Evolutionary conservation across 352 stramenopile species (phyloP).

Genomic region (Phytophthora gonapodyides): DNA sequence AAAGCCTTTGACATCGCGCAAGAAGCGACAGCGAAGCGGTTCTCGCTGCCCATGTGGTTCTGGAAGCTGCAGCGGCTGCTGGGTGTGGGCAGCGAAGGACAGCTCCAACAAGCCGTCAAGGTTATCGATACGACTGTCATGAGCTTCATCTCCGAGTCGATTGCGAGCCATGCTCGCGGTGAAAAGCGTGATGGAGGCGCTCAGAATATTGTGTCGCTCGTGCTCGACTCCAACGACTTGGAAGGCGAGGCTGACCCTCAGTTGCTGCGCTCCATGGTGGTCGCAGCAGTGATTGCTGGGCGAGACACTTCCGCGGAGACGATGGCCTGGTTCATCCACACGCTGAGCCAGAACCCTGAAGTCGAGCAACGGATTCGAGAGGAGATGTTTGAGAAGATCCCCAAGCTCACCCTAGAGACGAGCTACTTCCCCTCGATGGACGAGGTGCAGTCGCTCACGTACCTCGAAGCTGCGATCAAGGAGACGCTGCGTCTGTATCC

Average conservation of each 20-base stretch:
- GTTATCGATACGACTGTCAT: constrained; percentile 16
- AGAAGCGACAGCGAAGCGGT: constrained; percentile 17
- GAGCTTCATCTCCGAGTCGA: constrained; percentile 25
- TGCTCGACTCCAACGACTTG: constrained; percentile 13
- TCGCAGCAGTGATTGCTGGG: constrained; percentile 58
- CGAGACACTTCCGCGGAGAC: constrained; percentile 61
- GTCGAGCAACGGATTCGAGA: constrained; percentile 33
- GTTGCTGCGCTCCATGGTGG: constrained; percentile 53
- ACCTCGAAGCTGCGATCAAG: constrained; percentile 47
- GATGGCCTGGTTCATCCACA: constrained; percentile 57
- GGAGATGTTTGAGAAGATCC: constrained; percentile 41
- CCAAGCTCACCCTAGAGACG: constrained; percentile 13
- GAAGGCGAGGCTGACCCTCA: constrained; percentile 15
- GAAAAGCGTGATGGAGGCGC: background rate
- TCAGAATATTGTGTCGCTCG: constrained; percentile 24
- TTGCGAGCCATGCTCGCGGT: constrained; percentile 1
- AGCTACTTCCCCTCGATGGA: constrained; percentile 30
- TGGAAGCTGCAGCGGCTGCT: constrained; percentile 38
- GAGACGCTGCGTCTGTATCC: constrained; percentile 60
- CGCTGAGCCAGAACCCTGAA: constrained; percentile 45
- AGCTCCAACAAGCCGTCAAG: constrained; percentile 11
- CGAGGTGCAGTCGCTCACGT: constrained; percentile 42
- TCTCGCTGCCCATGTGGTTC: constrained; percentile 43
- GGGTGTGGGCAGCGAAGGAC: constrained; percentile 6
- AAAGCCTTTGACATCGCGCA: constrained; percentile 18